Percentiles rank a stretch among this genome's conserved stretches.
Conservation (phyloP, 2,329 filamentous ascomycete species). For the Diatrype stigma region DNA sequence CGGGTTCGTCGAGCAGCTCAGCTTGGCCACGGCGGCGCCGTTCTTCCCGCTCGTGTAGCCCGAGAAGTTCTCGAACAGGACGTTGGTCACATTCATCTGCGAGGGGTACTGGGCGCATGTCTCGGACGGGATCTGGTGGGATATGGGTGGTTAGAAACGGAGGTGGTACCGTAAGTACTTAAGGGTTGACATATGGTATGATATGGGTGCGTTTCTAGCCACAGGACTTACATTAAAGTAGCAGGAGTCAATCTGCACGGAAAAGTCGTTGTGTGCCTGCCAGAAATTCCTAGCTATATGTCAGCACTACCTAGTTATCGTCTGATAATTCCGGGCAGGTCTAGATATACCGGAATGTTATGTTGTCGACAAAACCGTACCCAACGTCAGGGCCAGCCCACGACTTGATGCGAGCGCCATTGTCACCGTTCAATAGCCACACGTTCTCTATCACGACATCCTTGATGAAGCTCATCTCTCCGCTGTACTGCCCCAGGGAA, state of each 20-base stretch:
- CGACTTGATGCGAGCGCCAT: slow-evolving; percentile 56
- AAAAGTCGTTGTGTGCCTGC: slow-evolving; percentile 54
- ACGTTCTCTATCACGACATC: slow-evolving; percentile 57
- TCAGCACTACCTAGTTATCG: neutral
- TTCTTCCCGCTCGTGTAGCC: slow-evolving; percentile 54
- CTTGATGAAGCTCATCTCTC: slow-evolving; percentile 50
- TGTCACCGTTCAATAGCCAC: slow-evolving; percentile 47
- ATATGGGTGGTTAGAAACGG: neutral
- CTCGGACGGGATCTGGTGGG: slow-evolving; percentile 33
- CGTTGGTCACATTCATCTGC: slow-evolving; percentile 54
- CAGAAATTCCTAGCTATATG: slow-evolving; percentile 45
- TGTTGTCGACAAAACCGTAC: slow-evolving; percentile 57
- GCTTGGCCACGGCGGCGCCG: slow-evolving; percentile 48
- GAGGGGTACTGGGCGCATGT: slow-evolving; percentile 51
- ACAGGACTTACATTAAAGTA: slow-evolving; percentile 51
- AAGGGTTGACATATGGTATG: neutral
- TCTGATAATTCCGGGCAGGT: neutral
- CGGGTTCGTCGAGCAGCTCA: slow-evolving; percentile 50
- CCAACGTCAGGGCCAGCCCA: slow-evolving; percentile 56
- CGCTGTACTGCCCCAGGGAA: slow-evolving; percentile 53
- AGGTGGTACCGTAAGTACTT: too few relatives aligned
- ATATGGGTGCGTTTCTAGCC: neutral
- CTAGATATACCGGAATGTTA: slow-evolving; percentile 43
- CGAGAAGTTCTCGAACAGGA: slow-evolving; percentile 55
- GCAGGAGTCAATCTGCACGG: slow-evolving; percentile 57